Conservation (phyloP, 2,329 filamentous ascomycete genomes). For the Claviceps capensis region DNA sequence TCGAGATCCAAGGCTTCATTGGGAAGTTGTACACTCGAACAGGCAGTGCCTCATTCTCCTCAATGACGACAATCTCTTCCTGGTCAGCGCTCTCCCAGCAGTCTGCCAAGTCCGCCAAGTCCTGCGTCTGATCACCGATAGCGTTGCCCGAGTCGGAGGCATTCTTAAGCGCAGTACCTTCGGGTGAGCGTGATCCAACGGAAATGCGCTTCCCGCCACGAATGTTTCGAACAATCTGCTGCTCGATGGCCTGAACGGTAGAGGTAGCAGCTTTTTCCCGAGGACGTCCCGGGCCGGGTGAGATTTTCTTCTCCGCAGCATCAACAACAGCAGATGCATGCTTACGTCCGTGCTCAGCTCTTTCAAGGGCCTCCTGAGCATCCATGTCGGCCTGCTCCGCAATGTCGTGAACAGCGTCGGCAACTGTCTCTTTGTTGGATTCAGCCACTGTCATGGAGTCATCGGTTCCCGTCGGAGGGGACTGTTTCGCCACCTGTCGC, state of each 20-base stretch:
- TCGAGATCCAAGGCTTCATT: constrained; percentile 90
- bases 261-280: not conserved
- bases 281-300: constrained; percentile 18
- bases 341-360: constrained; percentile 31
- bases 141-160: constrained; percentile 34
- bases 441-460: constrained; percentile 29
- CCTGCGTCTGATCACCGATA: constrained; percentile 40
- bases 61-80: constrained; percentile 49
- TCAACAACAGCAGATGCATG: constrained; percentile 27
- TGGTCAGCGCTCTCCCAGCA: constrained; percentile 84
- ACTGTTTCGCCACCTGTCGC: constrained; percentile 10
- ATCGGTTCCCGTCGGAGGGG: constrained; percentile 19
- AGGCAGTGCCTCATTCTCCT: constrained; percentile 49
- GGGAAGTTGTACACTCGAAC: constrained; percentile 90
- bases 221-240: constrained; percentile 18
- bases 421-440: constrained; percentile 52
- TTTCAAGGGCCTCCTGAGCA: constrained; percentile 51
- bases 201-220: constrained; percentile 39
- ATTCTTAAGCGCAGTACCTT: constrained; percentile 30
- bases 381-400: constrained; percentile 38
- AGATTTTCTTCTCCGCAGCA: constrained; percentile 11
- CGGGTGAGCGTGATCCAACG: constrained; percentile 27
- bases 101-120: constrained; percentile 65
- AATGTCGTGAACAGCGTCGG: constrained; percentile 54
- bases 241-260: constrained; percentile 7